Evolutionary conservation across 2,329 filamentous ascomycete genomes (phyloP), one percentile per base, ranked within the genome.

Genomic region (Harringtonia lauricola): DNA sequence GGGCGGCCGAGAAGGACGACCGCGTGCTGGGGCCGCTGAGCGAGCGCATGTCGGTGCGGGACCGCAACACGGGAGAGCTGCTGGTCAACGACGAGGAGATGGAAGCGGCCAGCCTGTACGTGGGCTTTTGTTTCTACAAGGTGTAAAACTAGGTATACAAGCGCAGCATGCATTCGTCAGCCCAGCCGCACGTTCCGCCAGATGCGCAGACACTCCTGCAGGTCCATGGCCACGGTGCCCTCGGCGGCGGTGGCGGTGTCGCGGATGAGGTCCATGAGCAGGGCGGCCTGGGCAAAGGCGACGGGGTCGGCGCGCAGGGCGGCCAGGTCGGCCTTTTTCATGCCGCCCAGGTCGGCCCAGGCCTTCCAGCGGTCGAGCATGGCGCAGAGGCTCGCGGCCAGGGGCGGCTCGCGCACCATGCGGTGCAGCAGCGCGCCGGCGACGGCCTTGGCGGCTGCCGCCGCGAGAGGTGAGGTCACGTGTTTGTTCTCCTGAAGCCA

Each of bases 71-170:
- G 10, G 78, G 76, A 7, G 77, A 55, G 15, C 64, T 95, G 51
- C 61, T 84, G 38, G 86, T 95, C 41, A 83, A 77, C 2, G 73
- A 83, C 13, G 85, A 94, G 59, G 92, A 98, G 68, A 83, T 94
- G 74, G 89, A 96, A 61, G 92, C 92, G 36, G 86, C 83, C 12
- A 79, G 76, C 54, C 94, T 96, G 58, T 96, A 96, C 58, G 77
- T 94, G 55, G 89, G 86, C 2, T 96, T 96, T 57, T 95, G 88
- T 66, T 96, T 96, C 63, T 94, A 95, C 65, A 95, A 95, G 69
- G 86, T 94, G 37, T 92, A 49, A 37, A 21, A 38, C 14, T 13
- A 17, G 36, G 2, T 6, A 10, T 26, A 9, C 21, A 38, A 38
- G n/a, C n/a, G n/a, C n/a, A 18, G 12, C 13, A 13, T 35, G n/a